Conservation (phyloP, 2,329 filamentous ascomycete genomes). For the Calonectria leucothoes region DNA sequence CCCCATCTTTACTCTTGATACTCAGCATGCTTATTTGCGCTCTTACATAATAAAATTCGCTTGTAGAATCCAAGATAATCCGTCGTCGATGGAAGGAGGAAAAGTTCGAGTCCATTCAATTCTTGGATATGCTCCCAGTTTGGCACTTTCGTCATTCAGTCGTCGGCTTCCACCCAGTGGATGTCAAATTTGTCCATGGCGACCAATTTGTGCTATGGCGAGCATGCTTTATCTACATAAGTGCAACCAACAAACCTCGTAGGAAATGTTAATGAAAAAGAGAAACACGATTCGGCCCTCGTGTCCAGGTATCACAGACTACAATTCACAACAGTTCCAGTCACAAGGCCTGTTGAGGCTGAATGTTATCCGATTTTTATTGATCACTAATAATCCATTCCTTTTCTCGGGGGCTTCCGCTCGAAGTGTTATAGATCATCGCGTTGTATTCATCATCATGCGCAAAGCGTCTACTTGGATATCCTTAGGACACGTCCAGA, state of each 20-base stretch:
- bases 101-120: not conserved
- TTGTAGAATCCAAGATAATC: not conserved
- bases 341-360: not conserved
- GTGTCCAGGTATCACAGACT: not conserved
- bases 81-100: not conserved
- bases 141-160: not conserved
- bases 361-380: not conserved
- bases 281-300: too few relatives aligned
- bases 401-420: constrained; percentile 20
- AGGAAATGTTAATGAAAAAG: too few relatives aligned
- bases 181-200: not conserved
- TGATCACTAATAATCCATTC: constrained; percentile 7
- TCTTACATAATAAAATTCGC: too few relatives aligned
- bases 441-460: constrained; percentile 18
- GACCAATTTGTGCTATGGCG: too few relatives aligned
- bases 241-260: too few relatives aligned
- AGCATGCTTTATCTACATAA: too few relatives aligned
- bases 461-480: constrained; percentile 26
- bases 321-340: not conserved
- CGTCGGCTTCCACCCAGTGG: not conserved
- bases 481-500: constrained; percentile 1
- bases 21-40: too few relatives aligned
- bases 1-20: too few relatives aligned
- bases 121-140: too few relatives aligned
- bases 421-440: constrained; percentile 40